Conservation (phyloP, 495 filamentous ascomycete genomes). For the Daldinia vernicosa region DNA sequence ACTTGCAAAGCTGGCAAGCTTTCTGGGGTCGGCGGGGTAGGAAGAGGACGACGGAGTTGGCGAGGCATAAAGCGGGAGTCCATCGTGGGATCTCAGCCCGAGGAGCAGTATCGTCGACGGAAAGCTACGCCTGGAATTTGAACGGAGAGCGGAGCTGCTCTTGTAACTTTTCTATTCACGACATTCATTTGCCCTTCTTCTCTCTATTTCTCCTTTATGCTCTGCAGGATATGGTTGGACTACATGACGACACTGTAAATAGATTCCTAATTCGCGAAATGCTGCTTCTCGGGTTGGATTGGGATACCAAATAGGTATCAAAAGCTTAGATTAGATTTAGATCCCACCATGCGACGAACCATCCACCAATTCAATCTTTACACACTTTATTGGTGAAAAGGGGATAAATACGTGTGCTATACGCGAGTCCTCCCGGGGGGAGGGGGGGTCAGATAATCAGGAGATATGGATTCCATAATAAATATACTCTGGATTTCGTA, state of each 20-base stretch:
- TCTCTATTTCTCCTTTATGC: slow-evolving; percentile 19
- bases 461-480: no score
- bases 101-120: slow-evolving; percentile 38
- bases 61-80: slow-evolving; percentile 24
- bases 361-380: slow-evolving; percentile 7
- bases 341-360: slow-evolving; percentile 29
- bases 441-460: no score
- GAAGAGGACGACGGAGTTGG: slow-evolving; percentile 1
- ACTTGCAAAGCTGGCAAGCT: slow-evolving; percentile 4
- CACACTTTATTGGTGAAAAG: neutral
- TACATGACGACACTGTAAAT: slow-evolving; percentile 31
- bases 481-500: no score
- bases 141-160: slow-evolving; percentile 25
- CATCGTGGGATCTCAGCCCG: slow-evolving; percentile 29
- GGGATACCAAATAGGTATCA: slow-evolving; percentile 35
- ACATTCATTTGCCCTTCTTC: slow-evolving; percentile 28
- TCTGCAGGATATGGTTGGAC: slow-evolving; percentile 31
- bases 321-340: slow-evolving; percentile 43
- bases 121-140: slow-evolving; percentile 17
- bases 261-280: slow-evolving; percentile 37
- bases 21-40: neutral
- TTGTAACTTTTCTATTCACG: slow-evolving; percentile 35
- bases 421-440: no score
- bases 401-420: no score
- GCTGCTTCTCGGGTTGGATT: slow-evolving; percentile 41